Evolutionary conservation across 768 basidiomycete genomes (phyloP).

Genomic region (Podaxis mareebaensis): DNA sequence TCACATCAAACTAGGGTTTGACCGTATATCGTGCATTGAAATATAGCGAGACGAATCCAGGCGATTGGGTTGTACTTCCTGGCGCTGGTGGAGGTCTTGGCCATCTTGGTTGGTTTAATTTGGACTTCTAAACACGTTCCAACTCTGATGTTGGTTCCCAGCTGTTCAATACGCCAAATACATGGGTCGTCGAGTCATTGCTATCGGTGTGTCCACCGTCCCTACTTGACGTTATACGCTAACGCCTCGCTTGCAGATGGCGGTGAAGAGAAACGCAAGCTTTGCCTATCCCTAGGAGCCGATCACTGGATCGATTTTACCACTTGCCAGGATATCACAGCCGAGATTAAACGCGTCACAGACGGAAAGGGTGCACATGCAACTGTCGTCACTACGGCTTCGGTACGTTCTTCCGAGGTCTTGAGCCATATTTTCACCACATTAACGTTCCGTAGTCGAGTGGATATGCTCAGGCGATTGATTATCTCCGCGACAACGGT

Average conservation of each 20-base stretch:
- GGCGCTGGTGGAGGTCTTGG: slow-evolving; percentile 85
- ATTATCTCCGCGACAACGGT: slow-evolving; percentile 75
- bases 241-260: slow-evolving; percentile 48
- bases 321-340: slow-evolving; percentile 62
- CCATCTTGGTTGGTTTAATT: slow-evolving; percentile 56
- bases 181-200: slow-evolving; percentile 80
- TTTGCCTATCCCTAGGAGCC: slow-evolving; percentile 64
- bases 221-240: neutral
- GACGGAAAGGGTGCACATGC: slow-evolving; percentile 75
- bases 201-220: slow-evolving; percentile 48
- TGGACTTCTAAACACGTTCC: neutral
- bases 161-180: slow-evolving; percentile 79
- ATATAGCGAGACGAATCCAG: slow-evolving; percentile 58
- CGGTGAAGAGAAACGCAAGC: slow-evolving; percentile 68
- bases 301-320: slow-evolving; percentile 82
- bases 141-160: slow-evolving; percentile 20
- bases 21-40: slow-evolving; percentile 89
- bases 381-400: slow-evolving; percentile 61
- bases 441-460: slow-evolving; percentile 25
- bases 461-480: slow-evolving; percentile 57
- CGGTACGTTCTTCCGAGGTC: slow-evolving; percentile 26
- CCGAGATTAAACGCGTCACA: slow-evolving; percentile 61
- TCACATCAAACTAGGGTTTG: slow-evolving; percentile 50
- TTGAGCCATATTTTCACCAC: too few relatives aligned
- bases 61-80: slow-evolving; percentile 76